Base-by-base conservation (phyloP, 75 land plant species). In the Cryptomeria japonica region DNA sequence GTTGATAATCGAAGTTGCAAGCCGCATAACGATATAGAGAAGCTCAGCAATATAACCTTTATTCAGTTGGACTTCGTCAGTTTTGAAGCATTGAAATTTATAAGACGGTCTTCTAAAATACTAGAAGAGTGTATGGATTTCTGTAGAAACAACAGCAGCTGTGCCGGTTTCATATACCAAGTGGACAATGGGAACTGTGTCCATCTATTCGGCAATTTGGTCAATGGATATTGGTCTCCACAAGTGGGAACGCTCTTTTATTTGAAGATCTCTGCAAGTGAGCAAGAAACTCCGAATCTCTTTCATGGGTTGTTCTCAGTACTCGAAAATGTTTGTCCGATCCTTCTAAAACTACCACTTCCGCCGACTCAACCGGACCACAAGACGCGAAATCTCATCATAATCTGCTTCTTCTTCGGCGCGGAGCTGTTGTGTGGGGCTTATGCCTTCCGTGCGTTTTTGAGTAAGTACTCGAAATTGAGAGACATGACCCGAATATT, bases 141-240 rank as follows among this genome's bases (percentile, higher is more conserved):
- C 0, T 94, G 95, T 88, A 9, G 34, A 2, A 16, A 11, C 15
- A 83, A 89, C 38, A 34, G 41, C 32, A 82, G 49, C 2, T 94
- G 95, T 75, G 7, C 89, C 15, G 95, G 89, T 14, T 94, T 90
- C 28, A 58, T 83, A 15, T 85, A 84, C 83, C 91, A 89, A 64
- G 87, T 46, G 61, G 89, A 89, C 25, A 58, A 18, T 12, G 85
- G 51, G 0, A 56, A 75, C 72, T 94, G 95, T 28, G 79, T 49
- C 1, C 87, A 86, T 12, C 87, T 87, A 53, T 16, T 80, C 8
- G 83, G 68, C 14, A 18, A 8, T 0, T 68, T 94, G 37, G 13
- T 83, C 25, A 42, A 90, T 31, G 95, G 94, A 31, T 90, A 86
- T 64, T 93, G 94, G 93, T 94, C 95, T 10, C 94, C 94, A 36